Base-by-base conservation (phyloP, 495 filamentous ascomycete genomes). In the Penicillium steckii region DNA sequence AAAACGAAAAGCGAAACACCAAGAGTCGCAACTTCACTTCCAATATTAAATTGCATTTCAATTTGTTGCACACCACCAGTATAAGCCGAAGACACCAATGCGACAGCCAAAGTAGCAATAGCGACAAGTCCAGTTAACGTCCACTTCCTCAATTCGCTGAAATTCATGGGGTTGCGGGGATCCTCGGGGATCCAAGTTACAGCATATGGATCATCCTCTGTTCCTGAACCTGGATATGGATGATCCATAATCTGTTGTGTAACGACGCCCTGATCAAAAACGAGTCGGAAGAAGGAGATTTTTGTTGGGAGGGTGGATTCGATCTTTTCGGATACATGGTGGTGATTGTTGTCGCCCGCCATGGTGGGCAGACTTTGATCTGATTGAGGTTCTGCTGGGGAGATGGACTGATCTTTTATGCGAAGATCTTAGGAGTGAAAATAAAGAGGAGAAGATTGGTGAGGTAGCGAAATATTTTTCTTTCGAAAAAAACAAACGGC, bases 31-130 rank as follows among this genome's bases (percentile, higher is more conserved):
- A 90, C 68, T 48, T 85, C 83, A 2, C 72, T 64, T 32, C 78
- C 78, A 33, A 86, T 74, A n/a, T 77, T 32, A 55, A 90, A 90
- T 23, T 83, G 69, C 12, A 18, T 24, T 52, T 82, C 70, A 43
- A 90, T 81, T 52, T 87, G 71, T n/a, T 65, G 62, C 10, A 88
- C 68, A 59, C 89, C 89, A 29, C 88, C 87, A 24, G 87, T 76
- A 56, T 86, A 92, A 9, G 88, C 88, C 1, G 88, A 89, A 8
- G 86, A 90, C 27, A 85, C 87, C 55, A 95, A 83, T 13, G 89
- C 75, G 21, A 93, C 87, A 18, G 85, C 83, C 43, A 93, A 74
- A 0, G 87, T 89, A 15, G 86, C 80, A 30, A 88, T 52, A 22
- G 88, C 86, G 42, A 85, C 80, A 12, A 85, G 37, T 40, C 81